Evolutionary conservation across 2,329 filamentous ascomycete species (phyloP).

Genomic region (Xylaria sp.): DNA sequence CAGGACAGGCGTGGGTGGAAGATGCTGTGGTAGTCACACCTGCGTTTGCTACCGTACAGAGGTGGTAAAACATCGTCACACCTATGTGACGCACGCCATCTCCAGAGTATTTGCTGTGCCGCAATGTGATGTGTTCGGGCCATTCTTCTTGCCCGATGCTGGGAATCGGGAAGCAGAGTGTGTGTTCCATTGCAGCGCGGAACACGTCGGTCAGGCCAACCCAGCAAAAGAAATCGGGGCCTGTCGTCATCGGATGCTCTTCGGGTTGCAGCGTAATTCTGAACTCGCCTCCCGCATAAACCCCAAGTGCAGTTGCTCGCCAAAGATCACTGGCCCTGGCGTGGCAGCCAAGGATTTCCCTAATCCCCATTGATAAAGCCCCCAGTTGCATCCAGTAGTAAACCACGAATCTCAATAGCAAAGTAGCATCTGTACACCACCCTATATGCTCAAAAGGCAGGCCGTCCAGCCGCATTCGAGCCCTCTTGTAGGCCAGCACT

Average conservation of each 20-base stretch:
- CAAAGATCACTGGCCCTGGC: conserved; percentile 19
- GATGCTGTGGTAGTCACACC: conserved; percentile 30
- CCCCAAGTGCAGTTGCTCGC: conserved; percentile 21
- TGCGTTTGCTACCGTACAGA: conserved; percentile 23
- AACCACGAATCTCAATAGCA: conserved; percentile 14
- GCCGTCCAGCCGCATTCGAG: conserved; percentile 20
- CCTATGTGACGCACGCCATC: conserved; percentile 31
- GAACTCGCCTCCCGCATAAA: conserved; percentile 32
- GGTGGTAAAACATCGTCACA: conserved; percentile 14
- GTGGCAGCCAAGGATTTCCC: conserved; percentile 16
- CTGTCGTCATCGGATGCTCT: conserved; percentile 26
- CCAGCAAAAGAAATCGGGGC: conserved; percentile 21
- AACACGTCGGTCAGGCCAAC: conserved; percentile 26
- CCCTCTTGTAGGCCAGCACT: not conserved
- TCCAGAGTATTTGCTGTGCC: conserved; percentile 24
- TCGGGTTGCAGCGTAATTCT: conserved; percentile 29
- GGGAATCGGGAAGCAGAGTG: conserved; percentile 23
- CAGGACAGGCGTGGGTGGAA: not conserved
- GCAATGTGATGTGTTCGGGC: conserved; percentile 25
- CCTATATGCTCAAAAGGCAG: conserved; percentile 23
- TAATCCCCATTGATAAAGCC: conserved; percentile 18
- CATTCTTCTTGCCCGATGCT: conserved; percentile 31
- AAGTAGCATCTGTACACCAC: conserved; percentile 36
- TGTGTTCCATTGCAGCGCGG: conserved; percentile 32
- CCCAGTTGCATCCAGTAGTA: conserved; percentile 20